Conservation (phyloP, 208 protist genomes). For the Phytomonas francai region DNA sequence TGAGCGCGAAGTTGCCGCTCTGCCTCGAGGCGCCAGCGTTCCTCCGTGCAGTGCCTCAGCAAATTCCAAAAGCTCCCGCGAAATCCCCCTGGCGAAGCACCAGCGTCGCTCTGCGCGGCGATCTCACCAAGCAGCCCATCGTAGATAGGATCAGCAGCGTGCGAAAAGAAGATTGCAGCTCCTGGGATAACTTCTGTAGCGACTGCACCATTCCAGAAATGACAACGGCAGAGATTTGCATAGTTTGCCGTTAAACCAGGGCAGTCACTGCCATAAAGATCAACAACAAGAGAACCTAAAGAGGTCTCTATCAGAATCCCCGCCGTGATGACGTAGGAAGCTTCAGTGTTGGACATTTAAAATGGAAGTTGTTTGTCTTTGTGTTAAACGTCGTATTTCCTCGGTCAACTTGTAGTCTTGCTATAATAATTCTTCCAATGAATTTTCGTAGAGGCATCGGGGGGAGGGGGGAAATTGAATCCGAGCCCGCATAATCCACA, state of each 20-base stretch:
- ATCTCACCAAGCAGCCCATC: neutral
- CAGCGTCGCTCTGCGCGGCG: neutral
- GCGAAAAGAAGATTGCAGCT: slow-evolving; percentile 55
- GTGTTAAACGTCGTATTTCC: too few relatives aligned
- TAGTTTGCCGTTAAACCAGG: slow-evolving; percentile 48
- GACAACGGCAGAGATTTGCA: slow-evolving; percentile 53
- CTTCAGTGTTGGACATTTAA: neutral
- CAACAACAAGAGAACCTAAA: slow-evolving; percentile 42
- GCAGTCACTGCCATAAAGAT: slow-evolving; percentile 61
- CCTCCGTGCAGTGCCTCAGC: neutral
- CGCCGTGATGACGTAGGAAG: slow-evolving; percentile 11
- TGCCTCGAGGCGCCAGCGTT: neutral
- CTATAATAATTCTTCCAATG: too few relatives aligned
- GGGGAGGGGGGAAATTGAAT: too few relatives aligned
- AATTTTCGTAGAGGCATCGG: too few relatives aligned
- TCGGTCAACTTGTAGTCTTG: too few relatives aligned
- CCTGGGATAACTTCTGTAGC: slow-evolving; percentile 58
- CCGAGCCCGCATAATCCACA: too few relatives aligned
- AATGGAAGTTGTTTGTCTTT: slow-evolving; percentile 5
- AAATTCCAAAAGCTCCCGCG: neutral
- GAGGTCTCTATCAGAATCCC: slow-evolving; percentile 65
- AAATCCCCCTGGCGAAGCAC: neutral
- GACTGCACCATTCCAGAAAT: slow-evolving; percentile 62
- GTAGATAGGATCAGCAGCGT: slow-evolving; percentile 18
- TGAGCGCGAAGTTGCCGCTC: too few relatives aligned